These are phyloP conservation scores for Fusarium nygamai DNA, from an alignment of 2,329 filamentous ascomycete species.

Conservation along the genomic window DNA sequence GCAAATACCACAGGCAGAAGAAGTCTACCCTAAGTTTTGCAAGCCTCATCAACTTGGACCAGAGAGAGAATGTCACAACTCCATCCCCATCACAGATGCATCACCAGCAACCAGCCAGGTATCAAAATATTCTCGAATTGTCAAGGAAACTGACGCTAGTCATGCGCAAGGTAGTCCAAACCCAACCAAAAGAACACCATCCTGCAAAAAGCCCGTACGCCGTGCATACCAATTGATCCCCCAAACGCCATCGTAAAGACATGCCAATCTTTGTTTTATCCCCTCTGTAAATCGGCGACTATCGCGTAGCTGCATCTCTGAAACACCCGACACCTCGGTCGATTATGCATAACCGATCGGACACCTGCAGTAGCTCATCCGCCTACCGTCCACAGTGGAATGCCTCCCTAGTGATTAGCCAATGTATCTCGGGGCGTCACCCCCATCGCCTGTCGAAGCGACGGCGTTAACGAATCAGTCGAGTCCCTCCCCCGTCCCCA, in stretches of 20 bases:
- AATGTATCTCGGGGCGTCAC: conserved; percentile 32
- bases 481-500: conserved; percentile 27
- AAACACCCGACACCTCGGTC: conserved; percentile 2
- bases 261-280: not conserved
- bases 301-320: conserved; percentile 2
- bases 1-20: not conserved
- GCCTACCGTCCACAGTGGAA: not conserved
- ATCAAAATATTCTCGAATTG: not conserved
- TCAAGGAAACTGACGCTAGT: conserved; percentile 21
- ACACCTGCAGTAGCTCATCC: conserved; percentile 24
- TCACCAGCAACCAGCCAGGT: rapidly evolving
- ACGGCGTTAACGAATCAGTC: conserved; percentile 38
- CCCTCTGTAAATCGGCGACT: not conserved
- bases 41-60: not conserved
- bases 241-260: conserved; percentile 24
- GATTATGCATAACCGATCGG: conserved; percentile 19
- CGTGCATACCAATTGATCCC: not conserved
- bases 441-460: conserved; percentile 38
- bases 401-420: conserved; percentile 21
- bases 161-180: not conserved
- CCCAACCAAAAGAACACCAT: conserved; percentile 8
- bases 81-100: not conserved
- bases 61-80: no score
- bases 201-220: conserved; percentile 10
- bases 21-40: not conserved